phyloP scores from a whole-genome alignment of 1,139 yeast genomes.

The Geotrichum reessii region DNA sequence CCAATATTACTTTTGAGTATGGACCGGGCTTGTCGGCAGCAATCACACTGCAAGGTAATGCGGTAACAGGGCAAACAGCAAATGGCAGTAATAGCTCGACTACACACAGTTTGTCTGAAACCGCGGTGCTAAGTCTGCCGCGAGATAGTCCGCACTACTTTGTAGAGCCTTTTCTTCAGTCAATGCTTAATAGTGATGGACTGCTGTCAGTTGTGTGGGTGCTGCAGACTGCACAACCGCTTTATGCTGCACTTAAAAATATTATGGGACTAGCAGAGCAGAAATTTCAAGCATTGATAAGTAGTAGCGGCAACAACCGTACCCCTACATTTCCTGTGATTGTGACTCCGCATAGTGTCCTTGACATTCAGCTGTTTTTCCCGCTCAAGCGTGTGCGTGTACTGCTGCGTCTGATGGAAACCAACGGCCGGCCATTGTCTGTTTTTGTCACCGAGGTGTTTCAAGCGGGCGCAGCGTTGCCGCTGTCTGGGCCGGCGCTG shows the following conservation, averaged over 20 bases:
- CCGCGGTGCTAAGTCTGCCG: constrained; percentile 20
- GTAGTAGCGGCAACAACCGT: background rate
- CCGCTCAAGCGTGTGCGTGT: constrained; percentile 10
- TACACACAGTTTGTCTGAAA: constrained; percentile 12
- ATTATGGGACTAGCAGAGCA: constrained; percentile 1
- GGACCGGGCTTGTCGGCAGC: constrained; percentile 26
- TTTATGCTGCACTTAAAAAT: constrained; percentile 27
- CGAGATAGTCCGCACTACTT: constrained; percentile 27
- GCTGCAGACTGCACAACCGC: constrained; percentile 27
- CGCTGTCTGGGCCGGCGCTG: constrained; percentile 5
- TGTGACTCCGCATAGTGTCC: constrained; percentile 12
- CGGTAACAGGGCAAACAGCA: background rate
- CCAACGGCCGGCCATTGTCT: constrained; percentile 16
- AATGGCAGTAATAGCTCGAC: background rate
- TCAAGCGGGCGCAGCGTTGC: constrained; percentile 5
- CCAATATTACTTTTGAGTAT: constrained; percentile 27
- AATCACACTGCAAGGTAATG: constrained; percentile 10
- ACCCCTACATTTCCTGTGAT: constrained; percentile 17
- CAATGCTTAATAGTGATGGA: constrained; percentile 26
- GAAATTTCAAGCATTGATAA: background rate
- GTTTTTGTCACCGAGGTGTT: constrained; percentile 14
- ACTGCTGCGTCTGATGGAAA: constrained; percentile 12
- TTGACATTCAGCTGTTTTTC: constrained; percentile 13
- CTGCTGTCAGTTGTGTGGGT: constrained; percentile 31
- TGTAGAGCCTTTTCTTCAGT: constrained; percentile 26